A percentile compares a stretch with the other conserved stretches of the same genome.
These are phyloP conservation scores for Leccinum angustisporum DNA, from an alignment of 1,284 basidiomycete species.

Conservation along the genomic window DNA sequence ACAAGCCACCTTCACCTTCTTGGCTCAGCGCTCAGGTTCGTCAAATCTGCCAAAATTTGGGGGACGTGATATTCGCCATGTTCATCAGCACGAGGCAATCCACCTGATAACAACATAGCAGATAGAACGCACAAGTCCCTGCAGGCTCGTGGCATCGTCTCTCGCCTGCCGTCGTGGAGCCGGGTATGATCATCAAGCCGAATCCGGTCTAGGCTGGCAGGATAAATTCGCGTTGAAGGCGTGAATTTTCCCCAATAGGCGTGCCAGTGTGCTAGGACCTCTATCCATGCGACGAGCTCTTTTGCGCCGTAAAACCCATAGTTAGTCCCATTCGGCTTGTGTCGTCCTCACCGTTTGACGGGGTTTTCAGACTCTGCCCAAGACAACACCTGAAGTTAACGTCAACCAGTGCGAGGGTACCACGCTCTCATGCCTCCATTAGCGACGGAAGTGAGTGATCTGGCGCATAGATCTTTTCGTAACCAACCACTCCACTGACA, in stretches of 20 bases:
- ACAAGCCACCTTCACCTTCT: background rate
- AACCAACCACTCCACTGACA: background rate
- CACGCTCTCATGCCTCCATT: background rate
- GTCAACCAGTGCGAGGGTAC: background rate
- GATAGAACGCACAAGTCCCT: background rate
- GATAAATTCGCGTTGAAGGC: background rate
- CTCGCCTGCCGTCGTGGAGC: background rate
- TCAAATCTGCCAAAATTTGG: background rate
- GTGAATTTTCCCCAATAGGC: background rate
- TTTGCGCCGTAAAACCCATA: background rate
- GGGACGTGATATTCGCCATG: background rate
- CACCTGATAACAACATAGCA: background rate
- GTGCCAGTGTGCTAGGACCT: background rate
- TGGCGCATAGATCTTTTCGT: background rate
- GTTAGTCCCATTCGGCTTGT: background rate
- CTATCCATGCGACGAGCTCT: background rate
- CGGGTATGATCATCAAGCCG: background rate
- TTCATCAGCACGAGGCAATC: background rate
- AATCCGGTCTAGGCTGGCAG: background rate
- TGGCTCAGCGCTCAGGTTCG: background rate
- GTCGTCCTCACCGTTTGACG: background rate
- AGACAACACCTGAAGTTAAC: background rate
- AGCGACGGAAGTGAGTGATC: slow-evolving; percentile 7
- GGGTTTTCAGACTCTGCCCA: background rate
- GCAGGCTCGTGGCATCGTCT: background rate